Conservation (phyloP, 1,284 basidiomycete species). For the Vanrija sp. region DNA sequence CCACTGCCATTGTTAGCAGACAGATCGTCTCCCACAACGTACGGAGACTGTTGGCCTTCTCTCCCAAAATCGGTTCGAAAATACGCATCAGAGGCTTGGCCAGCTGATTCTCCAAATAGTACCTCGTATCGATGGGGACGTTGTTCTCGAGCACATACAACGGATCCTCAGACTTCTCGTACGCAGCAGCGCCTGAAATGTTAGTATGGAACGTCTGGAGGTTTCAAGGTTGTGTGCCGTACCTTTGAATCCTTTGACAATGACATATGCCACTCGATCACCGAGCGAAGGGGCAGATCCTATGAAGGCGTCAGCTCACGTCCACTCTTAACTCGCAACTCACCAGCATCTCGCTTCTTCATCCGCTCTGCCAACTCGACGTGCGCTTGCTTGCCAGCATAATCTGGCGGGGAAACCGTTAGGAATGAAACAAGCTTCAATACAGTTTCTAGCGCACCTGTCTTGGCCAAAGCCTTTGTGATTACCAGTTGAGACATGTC, state of each 20-base stretch:
- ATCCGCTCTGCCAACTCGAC: conserved; percentile 90
- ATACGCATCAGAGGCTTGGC: conserved; percentile 93
- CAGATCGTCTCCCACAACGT: conserved; percentile 40
- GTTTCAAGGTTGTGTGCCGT: conserved; percentile 6
- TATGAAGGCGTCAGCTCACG: background rate
- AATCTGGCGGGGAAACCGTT: conserved; percentile 18
- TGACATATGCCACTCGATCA: conserved; percentile 95
- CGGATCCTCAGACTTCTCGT: conserved; percentile 95
- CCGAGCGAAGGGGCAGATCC: conserved; percentile 88
- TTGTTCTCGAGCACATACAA: conserved; percentile 94
- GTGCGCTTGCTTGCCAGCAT: conserved; percentile 77
- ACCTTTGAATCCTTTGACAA: conserved; percentile 93
- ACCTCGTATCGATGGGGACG: conserved; percentile 91
- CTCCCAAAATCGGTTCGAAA: conserved; percentile 94
- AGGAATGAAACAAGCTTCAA: background rate
- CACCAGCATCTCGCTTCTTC: conserved; percentile 87
- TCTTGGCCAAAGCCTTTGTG: conserved; percentile 88
- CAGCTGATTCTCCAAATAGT: conserved; percentile 94
- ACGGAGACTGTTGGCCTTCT: conserved; percentile 79
- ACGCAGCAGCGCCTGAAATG: conserved; percentile 81
- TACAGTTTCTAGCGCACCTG: conserved; percentile 54
- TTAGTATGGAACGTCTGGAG: background rate
- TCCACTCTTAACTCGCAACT: conserved; percentile 5
- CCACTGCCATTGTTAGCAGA: conserved; percentile 56
- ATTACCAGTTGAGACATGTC: conserved; percentile 98